Evolutionary conservation across 1,284 basidiomycete genomes (phyloP).

Genomic region (Gomphus bonarii): DNA sequence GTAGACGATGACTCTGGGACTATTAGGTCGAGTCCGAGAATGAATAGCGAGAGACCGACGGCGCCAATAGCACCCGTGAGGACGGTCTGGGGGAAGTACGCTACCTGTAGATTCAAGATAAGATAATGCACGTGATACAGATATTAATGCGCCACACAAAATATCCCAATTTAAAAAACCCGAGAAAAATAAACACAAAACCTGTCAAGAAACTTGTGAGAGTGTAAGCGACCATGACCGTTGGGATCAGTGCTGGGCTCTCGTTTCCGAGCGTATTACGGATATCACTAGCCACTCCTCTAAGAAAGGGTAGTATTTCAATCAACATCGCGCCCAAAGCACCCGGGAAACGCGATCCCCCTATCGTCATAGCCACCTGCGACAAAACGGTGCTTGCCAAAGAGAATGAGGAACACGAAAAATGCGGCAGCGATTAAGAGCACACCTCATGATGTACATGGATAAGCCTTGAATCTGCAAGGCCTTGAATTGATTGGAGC

Average conservation of each 20-base stretch:
- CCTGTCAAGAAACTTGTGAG: not conserved
- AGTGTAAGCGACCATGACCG: not conserved
- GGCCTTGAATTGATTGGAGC: not conserved
- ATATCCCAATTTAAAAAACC: not conserved
- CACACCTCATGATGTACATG: not conserved
- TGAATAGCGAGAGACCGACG: not conserved
- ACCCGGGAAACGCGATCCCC: not conserved
- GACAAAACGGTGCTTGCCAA: not conserved
- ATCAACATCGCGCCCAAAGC: not conserved
- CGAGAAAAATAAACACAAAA: not conserved
- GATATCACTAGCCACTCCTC: not conserved
- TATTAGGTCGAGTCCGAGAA: not conserved
- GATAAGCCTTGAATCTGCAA: not conserved
- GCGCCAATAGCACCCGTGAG: not conserved
- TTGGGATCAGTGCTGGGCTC: not conserved
- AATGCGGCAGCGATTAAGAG: not conserved
- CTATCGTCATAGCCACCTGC: not conserved
- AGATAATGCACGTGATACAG: too few species aligned
- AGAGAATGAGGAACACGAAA: not conserved
- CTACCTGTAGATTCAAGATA: not conserved
- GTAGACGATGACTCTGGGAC: too few species aligned
- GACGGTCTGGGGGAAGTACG: not conserved
- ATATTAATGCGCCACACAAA: not conserved
- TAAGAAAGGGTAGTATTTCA: not conserved
- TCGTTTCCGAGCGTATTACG: not conserved